phyloP scores from a whole-genome alignment of 2,329 filamentous ascomycete species.

The Calonectria henricotiae region DNA sequence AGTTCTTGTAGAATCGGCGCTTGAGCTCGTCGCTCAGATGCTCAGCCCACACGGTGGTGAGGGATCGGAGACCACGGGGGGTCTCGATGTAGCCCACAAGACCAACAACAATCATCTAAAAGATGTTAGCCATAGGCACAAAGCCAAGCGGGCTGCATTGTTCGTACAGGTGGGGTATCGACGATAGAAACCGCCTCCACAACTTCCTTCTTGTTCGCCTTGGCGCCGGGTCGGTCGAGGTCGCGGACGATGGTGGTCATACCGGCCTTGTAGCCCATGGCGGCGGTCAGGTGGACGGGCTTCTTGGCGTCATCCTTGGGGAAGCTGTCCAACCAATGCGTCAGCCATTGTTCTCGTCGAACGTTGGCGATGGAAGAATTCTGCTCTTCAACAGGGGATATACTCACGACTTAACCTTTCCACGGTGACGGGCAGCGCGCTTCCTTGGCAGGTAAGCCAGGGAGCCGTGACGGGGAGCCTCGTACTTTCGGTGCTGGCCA shows the following conservation, averaged over 20 bases:
- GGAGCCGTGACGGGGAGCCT: constrained; percentile 96
- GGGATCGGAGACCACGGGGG: constrained; percentile 97
- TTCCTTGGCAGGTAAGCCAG: constrained; percentile 91
- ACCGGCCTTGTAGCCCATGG: constrained; percentile 99
- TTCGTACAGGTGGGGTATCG: constrained; percentile 95
- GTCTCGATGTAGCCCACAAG: constrained; percentile 99
- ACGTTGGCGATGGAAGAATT: constrained; percentile 28
- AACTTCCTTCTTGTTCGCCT: constrained; percentile 99
- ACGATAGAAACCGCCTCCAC: constrained; percentile 91
- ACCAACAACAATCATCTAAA: constrained; percentile 99
- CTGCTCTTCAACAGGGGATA: constrained; percentile 35
- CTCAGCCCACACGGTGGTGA: constrained; percentile 99
- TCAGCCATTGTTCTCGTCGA: constrained; percentile 49
- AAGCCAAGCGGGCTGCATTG: constrained; percentile 86
- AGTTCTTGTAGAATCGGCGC: constrained; percentile 99
- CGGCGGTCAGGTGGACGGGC: constrained; percentile 97
- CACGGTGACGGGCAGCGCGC: constrained; percentile 93
- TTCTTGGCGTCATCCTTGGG: constrained; percentile 99
- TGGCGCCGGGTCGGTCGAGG: constrained; percentile 98
- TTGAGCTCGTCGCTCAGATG: constrained; percentile 99
- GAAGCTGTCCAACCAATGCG: constrained; percentile 76
- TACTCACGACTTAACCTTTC: constrained; percentile 98
- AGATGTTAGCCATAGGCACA: constrained; percentile 82
- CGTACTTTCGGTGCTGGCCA: constrained; percentile 71
- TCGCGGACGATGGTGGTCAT: constrained; percentile 99